Conservation (phyloP, 2,329 filamentous ascomycete genomes). For the Exophiala mesophila region DNA sequence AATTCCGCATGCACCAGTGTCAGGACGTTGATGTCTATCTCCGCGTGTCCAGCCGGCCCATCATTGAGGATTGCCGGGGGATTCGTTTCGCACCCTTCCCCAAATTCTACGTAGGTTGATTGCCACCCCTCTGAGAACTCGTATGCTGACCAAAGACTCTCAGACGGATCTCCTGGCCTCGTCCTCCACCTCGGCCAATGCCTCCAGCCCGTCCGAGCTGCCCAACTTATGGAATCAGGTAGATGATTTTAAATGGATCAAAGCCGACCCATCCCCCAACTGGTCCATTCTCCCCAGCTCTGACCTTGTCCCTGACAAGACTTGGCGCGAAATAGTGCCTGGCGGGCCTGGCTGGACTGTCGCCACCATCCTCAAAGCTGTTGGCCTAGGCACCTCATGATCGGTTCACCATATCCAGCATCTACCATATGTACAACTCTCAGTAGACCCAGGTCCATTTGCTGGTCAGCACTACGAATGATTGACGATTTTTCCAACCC, state of each 20-base stretch:
- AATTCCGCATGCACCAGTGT: conserved; percentile 90
- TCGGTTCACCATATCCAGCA: too few species aligned
- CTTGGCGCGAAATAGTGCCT: conserved; percentile 66
- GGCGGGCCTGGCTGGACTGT: conserved; percentile 59
- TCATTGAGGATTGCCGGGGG: conserved; percentile 80
- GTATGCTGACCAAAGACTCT: too few species aligned
- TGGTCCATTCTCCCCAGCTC: conserved; percentile 67
- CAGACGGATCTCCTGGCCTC: conserved; percentile 20
- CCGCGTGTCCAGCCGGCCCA: conserved; percentile 74
- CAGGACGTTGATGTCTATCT: conserved; percentile 77
- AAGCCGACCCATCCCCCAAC: conserved; percentile 74
- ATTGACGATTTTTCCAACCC: too few species aligned
- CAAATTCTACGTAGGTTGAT: conserved; percentile 17
- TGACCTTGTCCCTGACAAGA: conserved; percentile 54
- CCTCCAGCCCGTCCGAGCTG: conserved; percentile 3
- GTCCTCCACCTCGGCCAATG: conserved; percentile 19
- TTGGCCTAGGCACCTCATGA: conserved; percentile 2
- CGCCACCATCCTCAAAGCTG: conserved; percentile 58
- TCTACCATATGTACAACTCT: too few species aligned
- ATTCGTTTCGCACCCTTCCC: conserved; percentile 79
- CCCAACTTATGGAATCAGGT: conserved; percentile 80
- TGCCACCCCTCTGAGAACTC: background rate
- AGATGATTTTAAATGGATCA: conserved; percentile 97
- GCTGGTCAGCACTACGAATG: too few species aligned
- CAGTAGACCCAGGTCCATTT: too few species aligned